phyloP scores from a whole-genome alignment of 306 rosid species.

The Cajanus cajan region DNA sequence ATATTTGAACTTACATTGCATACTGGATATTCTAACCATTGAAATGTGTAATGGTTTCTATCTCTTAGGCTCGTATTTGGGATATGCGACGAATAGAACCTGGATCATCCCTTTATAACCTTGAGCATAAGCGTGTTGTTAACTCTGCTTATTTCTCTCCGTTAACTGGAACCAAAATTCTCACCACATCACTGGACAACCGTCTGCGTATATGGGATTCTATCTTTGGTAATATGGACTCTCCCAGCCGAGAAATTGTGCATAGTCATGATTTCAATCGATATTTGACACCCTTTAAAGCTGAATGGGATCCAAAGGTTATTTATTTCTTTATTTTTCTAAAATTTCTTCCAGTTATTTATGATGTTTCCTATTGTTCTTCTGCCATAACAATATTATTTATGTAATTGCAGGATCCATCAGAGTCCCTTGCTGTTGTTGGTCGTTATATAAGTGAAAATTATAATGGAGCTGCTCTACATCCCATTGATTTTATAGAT shows the following conservation, averaged over 20 bases:
- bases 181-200: constrained; percentile 86
- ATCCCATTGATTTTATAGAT: constrained; percentile 95
- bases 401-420: constrained; percentile 64
- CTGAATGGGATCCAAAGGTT: constrained; percentile 99
- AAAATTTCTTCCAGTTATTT: background rate
- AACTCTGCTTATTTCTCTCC: constrained; percentile 95
- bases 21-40: background rate
- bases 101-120: constrained; percentile 58
- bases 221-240: constrained; percentile 71
- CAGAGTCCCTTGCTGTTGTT: constrained; percentile 82
- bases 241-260: constrained; percentile 96
- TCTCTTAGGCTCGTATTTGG: constrained; percentile 88
- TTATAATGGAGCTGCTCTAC: constrained; percentile 86
- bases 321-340: background rate
- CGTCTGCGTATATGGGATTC: constrained; percentile 96
- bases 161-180: constrained; percentile 73
- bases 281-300: constrained; percentile 88
- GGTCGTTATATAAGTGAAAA: constrained; percentile 97
- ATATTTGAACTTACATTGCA: background rate
- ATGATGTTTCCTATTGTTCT: background rate
- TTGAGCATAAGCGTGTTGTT: constrained; percentile 78
- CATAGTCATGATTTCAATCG: constrained; percentile 93
- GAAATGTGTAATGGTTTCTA: constrained; percentile 12
- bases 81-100: constrained; percentile 76
- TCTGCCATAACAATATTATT: background rate